Evolutionary conservation across 2,329 filamentous ascomycete genomes (phyloP).

Genomic region (Penicillium janthinellum): DNA sequence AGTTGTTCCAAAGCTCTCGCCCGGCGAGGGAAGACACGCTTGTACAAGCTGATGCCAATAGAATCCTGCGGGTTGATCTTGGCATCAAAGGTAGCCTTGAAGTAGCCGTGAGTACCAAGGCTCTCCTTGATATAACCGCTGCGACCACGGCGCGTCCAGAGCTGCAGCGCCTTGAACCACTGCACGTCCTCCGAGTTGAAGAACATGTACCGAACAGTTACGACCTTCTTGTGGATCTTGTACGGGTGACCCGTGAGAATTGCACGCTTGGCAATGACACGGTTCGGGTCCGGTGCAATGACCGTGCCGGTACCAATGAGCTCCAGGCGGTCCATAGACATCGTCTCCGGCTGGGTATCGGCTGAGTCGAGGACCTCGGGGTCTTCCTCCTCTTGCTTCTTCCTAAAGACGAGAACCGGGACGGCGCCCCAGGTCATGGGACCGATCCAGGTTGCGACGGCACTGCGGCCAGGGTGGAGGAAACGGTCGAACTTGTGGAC

Average conservation of each 20-base stretch:
- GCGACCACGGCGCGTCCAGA: constrained; percentile 90
- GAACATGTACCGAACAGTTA: constrained; percentile 99
- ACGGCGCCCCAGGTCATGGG: constrained; percentile 93
- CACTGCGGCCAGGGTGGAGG: constrained; percentile 85
- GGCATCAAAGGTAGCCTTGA: constrained; percentile 97
- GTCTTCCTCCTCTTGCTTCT: constrained; percentile 34
- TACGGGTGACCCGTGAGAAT: constrained; percentile 94
- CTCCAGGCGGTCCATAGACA: constrained; percentile 56
- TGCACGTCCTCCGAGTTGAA: constrained; percentile 93
- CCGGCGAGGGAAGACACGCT: constrained; percentile 77
- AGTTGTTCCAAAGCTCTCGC: constrained; percentile 53
- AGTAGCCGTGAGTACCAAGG: constrained; percentile 97
- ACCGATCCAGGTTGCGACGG: constrained; percentile 85
- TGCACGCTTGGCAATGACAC: constrained; percentile 90
- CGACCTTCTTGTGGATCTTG: constrained; percentile 97
- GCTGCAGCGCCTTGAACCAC: constrained; percentile 95
- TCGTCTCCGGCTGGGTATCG: constrained; percentile 44
- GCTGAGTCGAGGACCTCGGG: constrained; percentile 48
- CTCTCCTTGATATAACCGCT: constrained; percentile 92
- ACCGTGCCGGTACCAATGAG: constrained; percentile 87
- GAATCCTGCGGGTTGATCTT: constrained; percentile 95
- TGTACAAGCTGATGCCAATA: constrained; percentile 86
- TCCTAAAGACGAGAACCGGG: constrained; percentile 84
- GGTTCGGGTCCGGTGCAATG: constrained; percentile 70
- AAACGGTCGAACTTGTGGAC: constrained; percentile 96